A percentile compares a stretch with the other conserved stretches of the same genome.
Conservation (phyloP, 345 rosid species). For the Physaria fendleri region DNA sequence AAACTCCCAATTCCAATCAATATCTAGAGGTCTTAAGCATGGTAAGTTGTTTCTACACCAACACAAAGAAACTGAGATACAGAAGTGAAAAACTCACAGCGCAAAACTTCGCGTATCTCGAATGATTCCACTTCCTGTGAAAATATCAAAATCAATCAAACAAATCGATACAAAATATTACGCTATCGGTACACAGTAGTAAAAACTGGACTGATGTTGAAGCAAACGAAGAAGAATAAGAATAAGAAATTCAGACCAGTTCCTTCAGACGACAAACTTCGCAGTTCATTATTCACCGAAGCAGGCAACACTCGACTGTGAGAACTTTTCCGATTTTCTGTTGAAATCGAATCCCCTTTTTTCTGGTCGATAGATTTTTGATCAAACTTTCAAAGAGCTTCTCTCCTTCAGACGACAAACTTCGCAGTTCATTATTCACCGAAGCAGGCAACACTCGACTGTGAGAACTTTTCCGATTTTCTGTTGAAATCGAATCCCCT, state of each 20-base stretch:
- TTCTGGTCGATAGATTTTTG: background rate
- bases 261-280: slow-evolving; percentile 93
- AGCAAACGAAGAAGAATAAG: background rate
- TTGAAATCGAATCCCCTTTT: background rate
- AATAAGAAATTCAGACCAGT: slow-evolving; percentile 38
- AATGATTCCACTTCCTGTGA: slow-evolving; percentile 78
- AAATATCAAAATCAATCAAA: background rate
- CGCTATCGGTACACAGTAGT: too few relatives aligned
- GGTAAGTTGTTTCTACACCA: background rate
- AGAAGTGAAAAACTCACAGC: slow-evolving; percentile 58
- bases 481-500: background rate
- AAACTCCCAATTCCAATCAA: background rate
- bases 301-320: background rate
- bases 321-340: background rate
- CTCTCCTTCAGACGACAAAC: slow-evolving; percentile 91
- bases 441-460: background rate
- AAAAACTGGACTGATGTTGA: background rate
- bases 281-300: slow-evolving; percentile 56
- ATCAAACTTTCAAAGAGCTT: too few relatives aligned
- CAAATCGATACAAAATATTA: background rate
- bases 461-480: background rate
- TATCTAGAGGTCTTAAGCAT: too few relatives aligned
- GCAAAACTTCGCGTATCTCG: slow-evolving; percentile 80
- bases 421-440: slow-evolving; percentile 74
- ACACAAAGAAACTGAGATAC: background rate